These are phyloP conservation scores for Aspergillus diversus DNA, from an alignment of 495 filamentous ascomycete species.

Conservation along the genomic window DNA sequence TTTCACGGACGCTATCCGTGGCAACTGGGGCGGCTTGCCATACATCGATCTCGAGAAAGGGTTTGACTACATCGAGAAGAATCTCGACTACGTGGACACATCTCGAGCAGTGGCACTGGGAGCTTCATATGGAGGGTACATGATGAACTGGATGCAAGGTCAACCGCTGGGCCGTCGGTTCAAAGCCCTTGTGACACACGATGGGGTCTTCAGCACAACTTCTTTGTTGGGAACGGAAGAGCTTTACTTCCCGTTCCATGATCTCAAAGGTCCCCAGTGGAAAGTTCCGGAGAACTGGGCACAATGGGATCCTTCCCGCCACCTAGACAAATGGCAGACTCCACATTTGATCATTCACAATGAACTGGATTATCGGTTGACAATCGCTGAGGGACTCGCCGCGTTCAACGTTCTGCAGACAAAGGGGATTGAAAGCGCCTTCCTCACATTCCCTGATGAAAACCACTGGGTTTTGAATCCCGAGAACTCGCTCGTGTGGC, in stretches of 20 bases:
- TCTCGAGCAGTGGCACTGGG: conserved; percentile 77
- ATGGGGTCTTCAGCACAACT: conserved; percentile 82
- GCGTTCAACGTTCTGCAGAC: conserved; percentile 89
- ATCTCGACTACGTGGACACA: conserved; percentile 76
- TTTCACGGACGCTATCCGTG: conserved; percentile 74
- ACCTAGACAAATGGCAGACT: conserved; percentile 76
- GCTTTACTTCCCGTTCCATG: conserved; percentile 85
- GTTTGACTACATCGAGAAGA: conserved; percentile 74
- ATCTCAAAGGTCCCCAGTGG: conserved; percentile 79
- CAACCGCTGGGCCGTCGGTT: conserved; percentile 68
- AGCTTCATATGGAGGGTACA: conserved; percentile 86
- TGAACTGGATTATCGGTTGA: conserved; percentile 87
- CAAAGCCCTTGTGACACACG: conserved; percentile 89
- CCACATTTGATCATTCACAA: conserved; percentile 90
- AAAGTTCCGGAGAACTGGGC: conserved; percentile 72
- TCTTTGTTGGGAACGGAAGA: conserved; percentile 79
- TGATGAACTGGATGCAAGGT: conserved; percentile 71
- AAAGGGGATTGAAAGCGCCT: conserved; percentile 50
- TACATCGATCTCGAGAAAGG: conserved; percentile 82
- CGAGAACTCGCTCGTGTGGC: conserved; percentile 90
- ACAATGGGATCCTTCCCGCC: conserved; percentile 78
- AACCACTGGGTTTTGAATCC: conserved; percentile 90
- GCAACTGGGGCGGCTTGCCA: conserved; percentile 78
- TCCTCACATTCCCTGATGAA: conserved; percentile 83
- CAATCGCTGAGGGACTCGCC: conserved; percentile 79